These are phyloP conservation scores for Micromonas commoda DNA, from an alignment of 139 green algal species.

Conservation along the genomic window DNA sequence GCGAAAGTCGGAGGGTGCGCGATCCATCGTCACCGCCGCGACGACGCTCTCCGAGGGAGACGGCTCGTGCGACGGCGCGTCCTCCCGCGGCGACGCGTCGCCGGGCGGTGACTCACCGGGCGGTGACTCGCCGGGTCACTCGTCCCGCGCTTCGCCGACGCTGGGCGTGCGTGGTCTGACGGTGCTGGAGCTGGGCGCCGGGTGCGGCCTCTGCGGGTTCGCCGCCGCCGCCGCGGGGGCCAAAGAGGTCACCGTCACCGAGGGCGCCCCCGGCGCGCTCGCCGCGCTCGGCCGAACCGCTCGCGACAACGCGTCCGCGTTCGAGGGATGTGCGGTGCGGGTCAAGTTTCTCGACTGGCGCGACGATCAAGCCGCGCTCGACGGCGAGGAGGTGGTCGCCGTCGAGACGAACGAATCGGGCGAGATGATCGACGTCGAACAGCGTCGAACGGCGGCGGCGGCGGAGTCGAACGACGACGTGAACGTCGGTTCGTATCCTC, in stretches of 20 bases:
- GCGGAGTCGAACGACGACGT: background rate
- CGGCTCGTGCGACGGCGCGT: no score
- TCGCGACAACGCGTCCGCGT: background rate
- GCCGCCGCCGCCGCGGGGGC: constrained; percentile 23
- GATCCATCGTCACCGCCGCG: no score
- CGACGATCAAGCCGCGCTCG: background rate
- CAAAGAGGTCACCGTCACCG: constrained; percentile 3
- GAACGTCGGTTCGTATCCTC: background rate
- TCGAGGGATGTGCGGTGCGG: background rate
- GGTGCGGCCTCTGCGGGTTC: constrained; percentile 36
- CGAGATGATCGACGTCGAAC: no score
- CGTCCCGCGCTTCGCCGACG: no score
- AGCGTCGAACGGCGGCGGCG: no score
- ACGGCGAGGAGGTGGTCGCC: background rate
- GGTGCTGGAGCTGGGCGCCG: constrained; percentile 35
- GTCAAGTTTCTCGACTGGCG: constrained; percentile 15
- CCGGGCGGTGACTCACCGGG: no score
- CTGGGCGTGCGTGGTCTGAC: background rate
- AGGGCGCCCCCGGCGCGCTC: constrained; percentile 8
- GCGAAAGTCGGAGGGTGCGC: no score
- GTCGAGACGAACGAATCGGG: background rate
- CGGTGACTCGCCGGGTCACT: no score
- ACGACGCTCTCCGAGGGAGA: no score
- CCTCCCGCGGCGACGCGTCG: no score
- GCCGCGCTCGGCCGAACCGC: background rate